Conservation (phyloP, 1,284 basidiomycete genomes). For the Agaricales sp. region DNA sequence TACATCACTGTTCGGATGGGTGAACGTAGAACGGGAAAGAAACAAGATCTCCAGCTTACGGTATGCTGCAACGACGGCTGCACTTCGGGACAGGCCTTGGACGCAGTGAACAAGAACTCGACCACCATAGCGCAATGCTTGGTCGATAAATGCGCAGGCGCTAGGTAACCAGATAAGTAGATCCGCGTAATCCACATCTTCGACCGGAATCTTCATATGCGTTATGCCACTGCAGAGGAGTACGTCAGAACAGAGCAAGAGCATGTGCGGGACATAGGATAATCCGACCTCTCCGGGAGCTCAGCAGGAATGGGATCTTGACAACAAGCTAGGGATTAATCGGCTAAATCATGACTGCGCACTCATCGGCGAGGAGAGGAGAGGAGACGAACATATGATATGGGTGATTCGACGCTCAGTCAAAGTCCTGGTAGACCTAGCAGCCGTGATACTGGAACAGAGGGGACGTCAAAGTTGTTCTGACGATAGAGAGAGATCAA, state of each 20-base stretch:
- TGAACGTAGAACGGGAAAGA: neutral
- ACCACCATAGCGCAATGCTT: constrained; percentile 56
- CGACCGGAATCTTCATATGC: constrained; percentile 63
- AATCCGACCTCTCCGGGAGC: constrained; percentile 36
- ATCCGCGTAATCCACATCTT: constrained; percentile 79
- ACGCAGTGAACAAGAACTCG: constrained; percentile 78
- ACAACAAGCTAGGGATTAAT: neutral
- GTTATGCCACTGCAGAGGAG: constrained; percentile 37
- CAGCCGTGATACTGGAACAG: constrained; percentile 51
- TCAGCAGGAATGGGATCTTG: constrained; percentile 66
- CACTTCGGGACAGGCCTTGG: constrained; percentile 74
- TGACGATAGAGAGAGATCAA: constrained; percentile 13
- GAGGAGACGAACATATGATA: constrained; percentile 62
- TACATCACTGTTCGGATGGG: constrained; percentile 54
- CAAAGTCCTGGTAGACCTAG: constrained; percentile 62
- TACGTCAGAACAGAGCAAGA: neutral
- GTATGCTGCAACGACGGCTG: constrained; percentile 78
- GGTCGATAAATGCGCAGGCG: constrained; percentile 73
- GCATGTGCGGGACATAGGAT: neutral
- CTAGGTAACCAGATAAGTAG: constrained; percentile 70
- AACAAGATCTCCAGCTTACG: constrained; percentile 38
- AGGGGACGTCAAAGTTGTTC: constrained; percentile 13
- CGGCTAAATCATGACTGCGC: neutral
- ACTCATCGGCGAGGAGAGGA: neutral
- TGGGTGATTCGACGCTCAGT: constrained; percentile 68